A percentile compares a stretch with the other conserved stretches of the same genome.
These are phyloP conservation scores for Pichia sp. DNA, from an alignment of 1,139 yeast genomes.

Conservation along the genomic window DNA sequence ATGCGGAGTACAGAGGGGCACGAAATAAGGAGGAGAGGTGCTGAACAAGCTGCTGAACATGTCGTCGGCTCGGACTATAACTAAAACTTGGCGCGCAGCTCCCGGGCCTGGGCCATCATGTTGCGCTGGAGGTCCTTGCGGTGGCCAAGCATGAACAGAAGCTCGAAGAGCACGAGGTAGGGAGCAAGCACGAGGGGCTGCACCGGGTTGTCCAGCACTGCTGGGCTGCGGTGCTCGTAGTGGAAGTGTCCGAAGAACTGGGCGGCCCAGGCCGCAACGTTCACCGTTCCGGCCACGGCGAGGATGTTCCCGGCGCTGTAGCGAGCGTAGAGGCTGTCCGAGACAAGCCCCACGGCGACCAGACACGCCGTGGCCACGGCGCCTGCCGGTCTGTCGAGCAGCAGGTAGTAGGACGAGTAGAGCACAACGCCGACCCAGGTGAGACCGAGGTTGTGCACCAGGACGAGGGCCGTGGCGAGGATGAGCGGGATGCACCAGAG, in stretches of 20 bases:
- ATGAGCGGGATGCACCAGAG: constrained; percentile 77
- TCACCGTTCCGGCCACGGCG: constrained; percentile 38
- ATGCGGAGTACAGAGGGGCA: too few relatives aligned
- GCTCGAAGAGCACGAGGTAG: constrained; percentile 77
- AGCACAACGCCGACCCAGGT: constrained; percentile 26
- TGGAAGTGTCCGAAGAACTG: constrained; percentile 88
- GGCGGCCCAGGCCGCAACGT: constrained; percentile 66
- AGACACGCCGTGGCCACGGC: constrained; percentile 38
- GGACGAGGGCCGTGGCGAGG: constrained; percentile 49
- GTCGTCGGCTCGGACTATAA: too few relatives aligned
- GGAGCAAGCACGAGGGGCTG: constrained; percentile 93
- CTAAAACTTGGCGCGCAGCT: not conserved
- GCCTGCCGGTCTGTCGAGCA: constrained; percentile 45
- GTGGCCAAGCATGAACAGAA: constrained; percentile 64
- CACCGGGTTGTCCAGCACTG: constrained; percentile 71
- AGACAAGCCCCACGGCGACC: constrained; percentile 14
- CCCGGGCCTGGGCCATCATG: constrained; percentile 32
- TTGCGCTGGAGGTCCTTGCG: constrained; percentile 49
- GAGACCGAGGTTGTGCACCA: constrained; percentile 32
- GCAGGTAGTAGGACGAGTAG: constrained; percentile 42
- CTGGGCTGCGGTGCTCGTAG: constrained; percentile 82
- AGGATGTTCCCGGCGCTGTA: constrained; percentile 4
- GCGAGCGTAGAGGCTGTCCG: constrained; percentile 16
- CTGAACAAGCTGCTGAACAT: too few relatives aligned
- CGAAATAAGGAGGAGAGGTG: too few relatives aligned